Evolutionary conservation across 768 basidiomycete species (phyloP).

Genomic region (Psilocybe subaeruginosa): DNA sequence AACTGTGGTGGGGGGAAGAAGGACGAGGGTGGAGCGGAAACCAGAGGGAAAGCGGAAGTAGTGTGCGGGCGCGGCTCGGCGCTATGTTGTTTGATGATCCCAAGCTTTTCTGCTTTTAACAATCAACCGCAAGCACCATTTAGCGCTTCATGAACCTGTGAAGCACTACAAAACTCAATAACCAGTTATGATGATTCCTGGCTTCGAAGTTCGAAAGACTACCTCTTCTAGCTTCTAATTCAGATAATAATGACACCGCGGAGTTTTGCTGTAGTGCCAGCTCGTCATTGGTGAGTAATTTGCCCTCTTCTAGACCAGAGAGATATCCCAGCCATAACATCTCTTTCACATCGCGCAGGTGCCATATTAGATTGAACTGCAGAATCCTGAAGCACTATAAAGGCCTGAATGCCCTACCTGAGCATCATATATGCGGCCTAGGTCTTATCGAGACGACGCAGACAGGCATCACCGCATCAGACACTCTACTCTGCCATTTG

Average conservation of each 20-base stretch:
- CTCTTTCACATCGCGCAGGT: background rate
- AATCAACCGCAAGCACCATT: background rate
- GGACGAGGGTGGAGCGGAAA: background rate
- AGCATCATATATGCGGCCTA: background rate
- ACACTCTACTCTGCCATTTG: background rate
- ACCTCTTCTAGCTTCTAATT: background rate
- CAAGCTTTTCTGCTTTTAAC: background rate
- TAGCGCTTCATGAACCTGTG: conserved; percentile 3
- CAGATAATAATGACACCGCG: background rate
- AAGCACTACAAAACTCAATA: background rate
- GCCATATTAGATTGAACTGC: background rate
- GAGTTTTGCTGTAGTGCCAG: background rate
- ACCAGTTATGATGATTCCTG: background rate
- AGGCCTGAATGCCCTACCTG: background rate
- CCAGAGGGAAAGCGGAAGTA: background rate
- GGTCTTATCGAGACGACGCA: background rate
- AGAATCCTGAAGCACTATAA: background rate
- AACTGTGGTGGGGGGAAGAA: background rate
- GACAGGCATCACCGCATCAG: background rate
- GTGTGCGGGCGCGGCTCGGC: background rate
- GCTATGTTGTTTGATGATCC: background rate
- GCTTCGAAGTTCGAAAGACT: conserved; percentile 1
- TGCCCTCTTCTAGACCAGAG: background rate
- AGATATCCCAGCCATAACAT: background rate
- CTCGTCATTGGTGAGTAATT: background rate